Conservation (phyloP, 2,329 filamentous ascomycete genomes). For the Colletotrichum nymphaeae region DNA sequence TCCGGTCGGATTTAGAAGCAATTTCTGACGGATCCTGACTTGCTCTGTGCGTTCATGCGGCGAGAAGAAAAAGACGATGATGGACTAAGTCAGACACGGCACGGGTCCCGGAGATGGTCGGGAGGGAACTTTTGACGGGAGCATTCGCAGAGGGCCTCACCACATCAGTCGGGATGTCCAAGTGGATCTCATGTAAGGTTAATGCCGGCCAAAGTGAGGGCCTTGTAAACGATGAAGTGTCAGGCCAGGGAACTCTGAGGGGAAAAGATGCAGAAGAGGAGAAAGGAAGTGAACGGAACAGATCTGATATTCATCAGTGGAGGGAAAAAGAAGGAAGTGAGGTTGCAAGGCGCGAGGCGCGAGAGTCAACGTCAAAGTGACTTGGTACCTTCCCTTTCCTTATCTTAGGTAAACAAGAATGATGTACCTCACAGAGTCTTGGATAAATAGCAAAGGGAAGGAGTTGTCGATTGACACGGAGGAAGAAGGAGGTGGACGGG, state of each 20-base stretch:
- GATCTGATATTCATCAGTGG: background rate
- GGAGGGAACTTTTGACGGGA: background rate
- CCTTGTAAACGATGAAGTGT: background rate
- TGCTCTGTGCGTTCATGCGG: slow-evolving; percentile 4
- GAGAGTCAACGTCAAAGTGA: too few species aligned
- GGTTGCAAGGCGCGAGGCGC: too few species aligned
- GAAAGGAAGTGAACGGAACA: background rate
- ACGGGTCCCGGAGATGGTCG: background rate
- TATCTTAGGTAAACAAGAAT: too few species aligned
- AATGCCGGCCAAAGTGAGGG: background rate
- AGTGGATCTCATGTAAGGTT: slow-evolving; percentile 3
- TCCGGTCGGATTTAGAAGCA: background rate
- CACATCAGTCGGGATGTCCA: background rate
- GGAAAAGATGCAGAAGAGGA: background rate
- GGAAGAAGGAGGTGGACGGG: background rate
- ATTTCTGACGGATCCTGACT: background rate
- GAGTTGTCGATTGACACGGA: background rate
- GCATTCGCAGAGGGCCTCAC: background rate
- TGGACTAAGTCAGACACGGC: background rate
- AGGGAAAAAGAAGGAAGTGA: background rate
- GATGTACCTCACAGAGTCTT: too few species aligned
- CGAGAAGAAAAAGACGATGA: background rate
- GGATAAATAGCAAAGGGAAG: background rate
- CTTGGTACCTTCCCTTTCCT: too few species aligned
- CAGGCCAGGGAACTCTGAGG: background rate